These are phyloP conservation scores for Phascolomyces articulosus DNA, from an alignment of 371 early-diverging fungal genomes.

Conservation along the genomic window DNA sequence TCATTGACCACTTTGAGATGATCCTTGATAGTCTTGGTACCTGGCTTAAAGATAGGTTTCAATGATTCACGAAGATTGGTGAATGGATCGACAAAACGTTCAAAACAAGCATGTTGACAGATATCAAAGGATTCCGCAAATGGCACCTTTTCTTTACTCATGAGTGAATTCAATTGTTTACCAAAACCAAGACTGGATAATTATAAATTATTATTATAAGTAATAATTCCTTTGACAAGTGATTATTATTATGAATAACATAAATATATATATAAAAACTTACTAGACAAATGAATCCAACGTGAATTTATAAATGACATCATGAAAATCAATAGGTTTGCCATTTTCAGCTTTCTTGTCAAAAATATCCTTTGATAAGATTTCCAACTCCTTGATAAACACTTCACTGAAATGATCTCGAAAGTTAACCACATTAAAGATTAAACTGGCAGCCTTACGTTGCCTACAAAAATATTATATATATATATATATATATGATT, in stretches of 20 bases:
- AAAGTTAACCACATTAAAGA: constrained; percentile 77
- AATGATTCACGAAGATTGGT: constrained; percentile 31
- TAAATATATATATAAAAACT: constrained; percentile 4
- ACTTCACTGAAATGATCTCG: constrained; percentile 64
- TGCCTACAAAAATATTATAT: constrained; percentile 26
- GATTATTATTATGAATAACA: no score
- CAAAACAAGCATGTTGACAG: constrained; percentile 35
- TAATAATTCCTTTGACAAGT: no score
- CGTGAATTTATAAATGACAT: constrained; percentile 48
- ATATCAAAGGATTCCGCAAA: constrained; percentile 65
- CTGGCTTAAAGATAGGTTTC: constrained; percentile 11
- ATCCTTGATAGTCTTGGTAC: constrained; percentile 31
- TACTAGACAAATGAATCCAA: constrained; percentile 57
- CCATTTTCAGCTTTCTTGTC: constrained; percentile 32
- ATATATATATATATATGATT: not conserved
- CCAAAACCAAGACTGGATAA: constrained; percentile 48
- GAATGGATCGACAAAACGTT: constrained; percentile 50
- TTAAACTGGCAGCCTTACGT: constrained; percentile 68
- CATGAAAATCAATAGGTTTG: constrained; percentile 38
- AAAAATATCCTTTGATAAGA: constrained; percentile 26
- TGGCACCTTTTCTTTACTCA: constrained; percentile 30
- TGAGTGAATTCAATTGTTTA: constrained; percentile 34
- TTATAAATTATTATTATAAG: not conserved
- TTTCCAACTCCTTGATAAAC: constrained; percentile 49
- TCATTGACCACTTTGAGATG: constrained; percentile 44